Evolutionary conservation across 768 basidiomycete species (phyloP), one percentile per base, ranked within the genome.

Genomic region (Tulasnella calospora): DNA sequence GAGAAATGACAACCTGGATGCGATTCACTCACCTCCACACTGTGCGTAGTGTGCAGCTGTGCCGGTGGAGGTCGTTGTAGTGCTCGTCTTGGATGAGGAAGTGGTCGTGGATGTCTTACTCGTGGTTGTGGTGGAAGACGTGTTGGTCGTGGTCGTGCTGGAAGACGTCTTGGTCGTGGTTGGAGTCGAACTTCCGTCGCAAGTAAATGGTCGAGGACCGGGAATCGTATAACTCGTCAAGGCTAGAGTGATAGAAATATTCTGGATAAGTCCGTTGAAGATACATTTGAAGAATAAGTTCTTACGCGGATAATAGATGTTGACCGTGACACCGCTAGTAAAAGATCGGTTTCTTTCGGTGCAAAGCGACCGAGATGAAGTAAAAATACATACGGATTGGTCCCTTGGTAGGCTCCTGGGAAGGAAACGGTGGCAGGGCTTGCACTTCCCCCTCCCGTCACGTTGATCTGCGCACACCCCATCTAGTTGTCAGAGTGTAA

Each of bases 381-480:
- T 21, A 12, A 71, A 71, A 33, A 17, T 1, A 27, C 38, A 5
- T 73, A 73, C 72, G 76, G 76, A 36, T 70, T 38, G n/a, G 70
- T 36, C 13, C 78, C 79, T 13, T 67, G 40, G 44, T 78, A 78
- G n/a, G 82, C 82, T 41, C 82, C 82, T 12, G 82, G 82, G 79
- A 82, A 79, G 36, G 36, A 73, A 0, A 73, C 67, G 38, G 74
- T 51, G 57, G 55, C 67, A 21, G 81, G 84, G 41, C 78, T 70
- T 2, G 82, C 79, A 78, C 79, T 82, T 23, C 84, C 84, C 0
- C 84, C 84, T 35, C 84, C 85, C 10, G 84, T 84, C 78, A 85
- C 83, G 71, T 83, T 80, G 41, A 85, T 81, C 80, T 85, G 85
- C n/a, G 84, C 85, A 71, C 85, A 85, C 12, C 55, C 74, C 74